Conservation (phyloP, 108 stramenopile species). For the Nitzschia palea region DNA sequence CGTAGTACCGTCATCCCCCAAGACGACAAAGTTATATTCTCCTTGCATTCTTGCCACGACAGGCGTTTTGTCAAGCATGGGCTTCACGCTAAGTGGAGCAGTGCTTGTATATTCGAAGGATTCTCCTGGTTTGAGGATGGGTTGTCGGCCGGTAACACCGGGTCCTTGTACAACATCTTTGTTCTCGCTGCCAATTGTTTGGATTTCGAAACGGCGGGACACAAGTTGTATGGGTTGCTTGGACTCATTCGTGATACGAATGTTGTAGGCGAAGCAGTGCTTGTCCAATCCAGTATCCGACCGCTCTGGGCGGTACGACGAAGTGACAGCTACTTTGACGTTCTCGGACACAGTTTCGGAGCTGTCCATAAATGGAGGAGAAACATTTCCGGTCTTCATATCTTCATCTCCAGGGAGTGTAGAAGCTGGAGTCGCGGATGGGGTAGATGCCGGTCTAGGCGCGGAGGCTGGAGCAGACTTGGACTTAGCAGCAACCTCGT, state of each 20-base stretch:
- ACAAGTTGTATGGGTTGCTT: constrained; percentile 77
- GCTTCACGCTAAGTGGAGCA: constrained; percentile 78
- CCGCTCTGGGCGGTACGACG: constrained; percentile 88
- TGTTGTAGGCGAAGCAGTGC: constrained; percentile 92
- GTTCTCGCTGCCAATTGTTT: constrained; percentile 73
- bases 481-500: constrained; percentile 21
- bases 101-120: constrained; percentile 91
- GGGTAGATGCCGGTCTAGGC: constrained; percentile 4
- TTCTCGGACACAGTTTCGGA: constrained; percentile 70
- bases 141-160: constrained; percentile 88
- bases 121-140: constrained; percentile 91
- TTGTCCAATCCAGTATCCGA: constrained; percentile 78
- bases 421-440: constrained; percentile 43
- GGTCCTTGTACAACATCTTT: constrained; percentile 92
- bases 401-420: constrained; percentile 82
- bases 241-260: constrained; percentile 91
- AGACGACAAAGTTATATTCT: constrained; percentile 77
- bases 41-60: constrained; percentile 89
- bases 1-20: constrained; percentile 78
- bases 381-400: constrained; percentile 77
- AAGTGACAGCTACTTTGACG: constrained; percentile 78
- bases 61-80: constrained; percentile 81
- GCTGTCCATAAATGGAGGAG: constrained; percentile 53
- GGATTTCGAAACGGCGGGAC: constrained; percentile 90
- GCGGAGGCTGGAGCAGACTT: constrained; percentile 22